phyloP scores from a whole-genome alignment of 306 rosid species.

The Pyrus communis region DNA sequence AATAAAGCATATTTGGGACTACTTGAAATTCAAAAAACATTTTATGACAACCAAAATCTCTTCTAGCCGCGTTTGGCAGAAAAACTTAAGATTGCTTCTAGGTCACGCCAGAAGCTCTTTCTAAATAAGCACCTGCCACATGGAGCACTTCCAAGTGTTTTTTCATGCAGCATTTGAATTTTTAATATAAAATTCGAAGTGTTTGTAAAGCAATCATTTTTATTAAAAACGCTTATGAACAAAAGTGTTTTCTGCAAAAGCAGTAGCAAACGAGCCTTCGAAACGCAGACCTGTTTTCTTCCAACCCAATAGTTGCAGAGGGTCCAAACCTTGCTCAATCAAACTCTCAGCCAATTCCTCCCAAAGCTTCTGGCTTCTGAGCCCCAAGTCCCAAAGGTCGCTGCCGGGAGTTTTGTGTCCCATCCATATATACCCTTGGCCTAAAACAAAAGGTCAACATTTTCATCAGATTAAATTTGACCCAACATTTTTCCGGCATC shows the following conservation, averaged over 20 bases:
- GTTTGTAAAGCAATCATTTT: too few species aligned
- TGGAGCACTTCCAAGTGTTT: too few species aligned
- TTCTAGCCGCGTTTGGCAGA: too few species aligned
- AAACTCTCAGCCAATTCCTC: slow-evolving; percentile 43
- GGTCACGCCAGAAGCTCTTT: too few species aligned
- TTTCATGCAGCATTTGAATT: too few species aligned
- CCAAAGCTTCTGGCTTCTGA: slow-evolving; percentile 80
- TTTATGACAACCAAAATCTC: too few species aligned
- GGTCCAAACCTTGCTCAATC: slow-evolving; percentile 61
- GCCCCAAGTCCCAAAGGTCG: slow-evolving; percentile 56
- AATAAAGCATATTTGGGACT: background rate
- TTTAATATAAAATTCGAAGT: too few species aligned
- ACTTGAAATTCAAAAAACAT: too few species aligned
- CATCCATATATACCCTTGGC: slow-evolving; percentile 97
- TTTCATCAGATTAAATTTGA: background rate
- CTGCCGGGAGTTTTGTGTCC: slow-evolving; percentile 56
- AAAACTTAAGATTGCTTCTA: background rate
- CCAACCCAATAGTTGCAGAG: slow-evolving; percentile 68
- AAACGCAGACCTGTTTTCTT: slow-evolving; percentile 45
- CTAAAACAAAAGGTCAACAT: slow-evolving; percentile 32
- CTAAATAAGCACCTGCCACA: too few species aligned
- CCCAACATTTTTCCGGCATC: background rate
- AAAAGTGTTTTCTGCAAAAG: too few species aligned
- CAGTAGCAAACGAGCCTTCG: too few species aligned
- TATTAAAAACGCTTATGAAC: too few species aligned